Evolutionary conservation across 139 green algal genomes (phyloP).

Genomic region (Deuterostichococcus epilithicus): DNA sequence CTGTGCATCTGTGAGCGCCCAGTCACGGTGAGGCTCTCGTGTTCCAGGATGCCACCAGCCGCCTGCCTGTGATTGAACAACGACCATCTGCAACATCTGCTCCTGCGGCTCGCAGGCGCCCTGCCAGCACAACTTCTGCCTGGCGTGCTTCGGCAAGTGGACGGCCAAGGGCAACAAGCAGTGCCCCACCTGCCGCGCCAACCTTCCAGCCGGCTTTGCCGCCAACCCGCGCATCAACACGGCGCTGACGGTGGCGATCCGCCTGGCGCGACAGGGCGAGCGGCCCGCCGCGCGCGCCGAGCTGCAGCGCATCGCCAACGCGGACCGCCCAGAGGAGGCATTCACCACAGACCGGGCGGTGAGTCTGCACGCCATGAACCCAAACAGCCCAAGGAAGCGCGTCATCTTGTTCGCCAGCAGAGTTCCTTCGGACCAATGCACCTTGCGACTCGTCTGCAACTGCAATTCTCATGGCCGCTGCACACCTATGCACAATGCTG

Average conservation of each 20-base stretch:
- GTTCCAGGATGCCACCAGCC: not conserved
- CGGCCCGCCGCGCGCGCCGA: not conserved
- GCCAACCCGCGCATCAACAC: constrained; percentile 88
- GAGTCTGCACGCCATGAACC: too few species aligned
- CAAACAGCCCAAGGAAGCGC: too few species aligned
- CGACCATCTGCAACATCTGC: not conserved
- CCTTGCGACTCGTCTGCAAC: too few species aligned
- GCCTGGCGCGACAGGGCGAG: constrained; percentile 54
- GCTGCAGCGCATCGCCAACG: constrained; percentile 36
- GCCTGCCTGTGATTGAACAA: too few species aligned
- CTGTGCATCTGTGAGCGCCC: constrained; percentile 78
- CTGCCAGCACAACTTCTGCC: constrained; percentile 97
- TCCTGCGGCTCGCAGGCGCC: constrained; percentile 56
- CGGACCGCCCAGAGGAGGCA: constrained; percentile 80
- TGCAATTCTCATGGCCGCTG: not conserved
- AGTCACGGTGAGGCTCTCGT: constrained; percentile 63
- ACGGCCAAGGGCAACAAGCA: constrained; percentile 69
- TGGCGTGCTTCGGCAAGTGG: constrained; percentile 86
- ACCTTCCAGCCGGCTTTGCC: constrained; percentile 64
- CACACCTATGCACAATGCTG: too few species aligned
- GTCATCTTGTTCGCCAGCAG: too few species aligned
- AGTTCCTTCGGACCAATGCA: too few species aligned
- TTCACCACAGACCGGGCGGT: constrained; percentile 80
- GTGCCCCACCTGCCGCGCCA: constrained; percentile 81
- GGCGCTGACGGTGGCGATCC: constrained; percentile 68